Percentiles rank a stretch among this genome's conserved stretches.
Conservation (phyloP, 805 yeast species). For the Limtongia smithiae region DNA sequence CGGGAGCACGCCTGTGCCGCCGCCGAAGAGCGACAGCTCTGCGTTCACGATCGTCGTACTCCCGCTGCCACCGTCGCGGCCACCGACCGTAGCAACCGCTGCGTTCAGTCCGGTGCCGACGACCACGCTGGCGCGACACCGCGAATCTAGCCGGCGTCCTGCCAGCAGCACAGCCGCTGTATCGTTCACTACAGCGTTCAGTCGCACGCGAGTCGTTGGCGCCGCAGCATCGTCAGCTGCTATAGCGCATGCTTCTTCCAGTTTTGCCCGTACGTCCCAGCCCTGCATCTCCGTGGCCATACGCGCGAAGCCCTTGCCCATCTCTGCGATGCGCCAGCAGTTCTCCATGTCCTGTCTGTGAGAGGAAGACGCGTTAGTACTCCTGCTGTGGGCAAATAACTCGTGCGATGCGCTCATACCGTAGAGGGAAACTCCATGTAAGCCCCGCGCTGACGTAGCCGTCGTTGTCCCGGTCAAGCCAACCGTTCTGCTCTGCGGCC, state of each 20-base stretch:
- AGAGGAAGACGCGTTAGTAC: background rate
- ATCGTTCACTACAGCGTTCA: conserved; percentile 83
- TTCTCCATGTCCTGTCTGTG: conserved; percentile 28
- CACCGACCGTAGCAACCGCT: conserved; percentile 35
- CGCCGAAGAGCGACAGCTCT: conserved; percentile 91
- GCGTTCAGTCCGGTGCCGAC: conserved; percentile 92
- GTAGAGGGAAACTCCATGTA: conserved; percentile 39
- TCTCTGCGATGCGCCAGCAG: conserved; percentile 32
- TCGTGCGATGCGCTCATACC: conserved; percentile 8
- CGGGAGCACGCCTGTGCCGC: conserved; percentile 59
- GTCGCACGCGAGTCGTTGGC: conserved; percentile 46
- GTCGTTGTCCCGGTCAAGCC: background rate
- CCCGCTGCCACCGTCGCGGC: background rate
- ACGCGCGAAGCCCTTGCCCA: conserved; percentile 67
- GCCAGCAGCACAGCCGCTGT: conserved; percentile 83
- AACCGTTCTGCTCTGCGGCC: conserved; percentile 5
- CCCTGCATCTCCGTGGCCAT: conserved; percentile 67
- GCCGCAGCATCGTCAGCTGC: conserved; percentile 47
- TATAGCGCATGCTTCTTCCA: conserved; percentile 64
- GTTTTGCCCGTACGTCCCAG: conserved; percentile 65
- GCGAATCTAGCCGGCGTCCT: conserved; percentile 55
- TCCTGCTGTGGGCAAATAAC: background rate
- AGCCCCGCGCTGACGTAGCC: conserved; percentile 29
- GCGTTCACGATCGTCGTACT: conserved; percentile 61
- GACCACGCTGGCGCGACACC: conserved; percentile 73